Evolutionary conservation across 2,329 filamentous ascomycete genomes (phyloP).

Genomic region (Colletotrichum scovillei): DNA sequence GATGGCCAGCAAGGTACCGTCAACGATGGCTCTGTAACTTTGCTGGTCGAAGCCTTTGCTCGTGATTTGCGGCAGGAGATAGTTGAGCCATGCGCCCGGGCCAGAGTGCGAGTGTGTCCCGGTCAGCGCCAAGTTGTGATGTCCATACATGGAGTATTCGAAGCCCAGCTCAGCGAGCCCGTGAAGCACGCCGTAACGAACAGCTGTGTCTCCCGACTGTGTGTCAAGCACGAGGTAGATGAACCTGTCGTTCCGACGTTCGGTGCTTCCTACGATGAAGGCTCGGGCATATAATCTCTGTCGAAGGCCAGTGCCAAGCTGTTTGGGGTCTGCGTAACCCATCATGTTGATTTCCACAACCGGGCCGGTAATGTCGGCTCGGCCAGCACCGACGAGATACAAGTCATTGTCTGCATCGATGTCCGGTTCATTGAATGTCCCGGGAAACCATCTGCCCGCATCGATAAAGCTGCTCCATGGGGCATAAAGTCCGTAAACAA

Average conservation of each 20-base stretch:
- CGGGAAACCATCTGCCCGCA: neutral
- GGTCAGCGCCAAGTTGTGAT: constrained; percentile 86
- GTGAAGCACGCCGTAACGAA: constrained; percentile 84
- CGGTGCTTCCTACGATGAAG: constrained; percentile 82
- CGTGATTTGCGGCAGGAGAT: constrained; percentile 88
- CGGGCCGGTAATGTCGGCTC: constrained; percentile 71
- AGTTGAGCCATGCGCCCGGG: constrained; percentile 92
- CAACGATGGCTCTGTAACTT: constrained; percentile 87
- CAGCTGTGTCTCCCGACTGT: constrained; percentile 85
- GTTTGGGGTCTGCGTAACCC: constrained; percentile 84
- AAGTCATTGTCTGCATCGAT: constrained; percentile 43
- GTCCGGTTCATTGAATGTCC: neutral
- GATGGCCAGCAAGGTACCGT: constrained; percentile 84
- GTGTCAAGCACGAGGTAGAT: constrained; percentile 90
- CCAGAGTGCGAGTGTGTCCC: constrained; percentile 93
- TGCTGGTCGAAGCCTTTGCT: constrained; percentile 87
- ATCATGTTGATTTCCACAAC: constrained; percentile 92
- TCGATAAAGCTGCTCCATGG: neutral
- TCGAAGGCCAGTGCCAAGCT: constrained; percentile 84
- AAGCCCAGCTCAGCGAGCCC: constrained; percentile 74
- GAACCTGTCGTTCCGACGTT: constrained; percentile 76
- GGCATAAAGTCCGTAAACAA: constrained; percentile 23
- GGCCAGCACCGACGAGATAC: constrained; percentile 64
- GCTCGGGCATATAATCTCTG: constrained; percentile 88
- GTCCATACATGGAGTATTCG: constrained; percentile 79